Base-by-base conservation (phyloP, 2,329 filamentous ascomycete species). In the Trichophyton simii region DNA sequence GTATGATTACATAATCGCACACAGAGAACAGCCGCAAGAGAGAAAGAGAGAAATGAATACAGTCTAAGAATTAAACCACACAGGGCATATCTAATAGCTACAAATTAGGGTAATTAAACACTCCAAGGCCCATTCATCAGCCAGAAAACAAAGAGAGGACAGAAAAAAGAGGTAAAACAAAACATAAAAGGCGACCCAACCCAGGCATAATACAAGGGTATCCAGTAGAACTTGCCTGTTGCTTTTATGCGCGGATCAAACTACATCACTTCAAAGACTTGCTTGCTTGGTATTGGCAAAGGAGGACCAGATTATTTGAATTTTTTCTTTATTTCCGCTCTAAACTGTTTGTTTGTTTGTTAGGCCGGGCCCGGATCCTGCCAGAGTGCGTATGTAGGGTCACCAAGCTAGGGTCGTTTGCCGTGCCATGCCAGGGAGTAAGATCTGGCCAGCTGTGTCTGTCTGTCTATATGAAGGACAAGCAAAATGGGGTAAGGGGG, bases 401-500 rank as follows among this genome's bases (percentile, higher is more conserved):
- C 50, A 54, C 50, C 22, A 54, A 54, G 50, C 28, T 25, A 54
- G 34, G 28, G 34, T 38, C 34, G 34, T 38, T 31, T 54, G 50
- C 22, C 50, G 50, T 31, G 50, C 50, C 50, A 31, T 54, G 22
- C 50, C 50, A 54, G 50, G 18, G 22, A 3, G 31, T 31, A 31
- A 31, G 13, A 54, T 38, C 50, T 54, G 50, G 28, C 50, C 6
- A 54, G 50, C 50, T 54, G 34, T 38, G 9, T 38, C 50, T 54
- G 34, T 36, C 34, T 36, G 50, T 54, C 50, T 54, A 58, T 41
- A 20, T 58, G 20, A 42, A 60, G 46, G 22, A 61, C 38, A 59
- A 64, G 61, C 55, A 60, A 65, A 50, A n/a, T 54, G 57, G 28
- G 28, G 28, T 31, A 31, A 31, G 28, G 28, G 22, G 28, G 28